Evolutionary conservation across 1,139 yeast genomes (phyloP).

Genomic region (Geotrichum klebahnii): DNA sequence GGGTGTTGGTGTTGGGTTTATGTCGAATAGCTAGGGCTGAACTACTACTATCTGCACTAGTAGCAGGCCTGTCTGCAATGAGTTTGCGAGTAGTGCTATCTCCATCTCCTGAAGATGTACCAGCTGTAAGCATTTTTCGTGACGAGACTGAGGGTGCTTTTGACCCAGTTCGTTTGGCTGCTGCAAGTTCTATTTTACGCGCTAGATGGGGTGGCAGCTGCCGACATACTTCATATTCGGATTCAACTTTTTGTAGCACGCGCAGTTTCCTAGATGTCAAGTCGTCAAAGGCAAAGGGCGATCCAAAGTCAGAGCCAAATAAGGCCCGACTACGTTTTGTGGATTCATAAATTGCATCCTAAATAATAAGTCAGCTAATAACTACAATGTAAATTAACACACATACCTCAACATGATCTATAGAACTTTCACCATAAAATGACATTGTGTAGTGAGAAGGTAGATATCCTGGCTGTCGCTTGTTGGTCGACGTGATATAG

Average conservation of each 20-base stretch:
- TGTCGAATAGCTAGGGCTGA: conserved; percentile 21
- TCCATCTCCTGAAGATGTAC: conserved; percentile 2
- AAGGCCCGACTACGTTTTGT: conserved; percentile 14
- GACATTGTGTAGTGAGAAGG: conserved; percentile 11
- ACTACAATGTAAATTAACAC: not conserved
- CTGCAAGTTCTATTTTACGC: conserved; percentile 23
- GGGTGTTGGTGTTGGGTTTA: conserved; percentile 2
- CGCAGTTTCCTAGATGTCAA: conserved; percentile 16
- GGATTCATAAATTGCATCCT: conserved; percentile 17
- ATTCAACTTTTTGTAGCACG: conserved; percentile 23
- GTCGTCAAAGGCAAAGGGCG: conserved; percentile 1
- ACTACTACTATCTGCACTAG: conserved; percentile 24
- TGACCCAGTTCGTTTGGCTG: conserved; percentile 19
- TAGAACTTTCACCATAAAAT: conserved; percentile 12
- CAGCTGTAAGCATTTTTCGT: conserved; percentile 20
- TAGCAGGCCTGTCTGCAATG: conserved; percentile 24
- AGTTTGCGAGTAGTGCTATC: conserved; percentile 23
- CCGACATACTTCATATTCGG: conserved; percentile 25
- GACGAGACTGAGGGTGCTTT: conserved; percentile 4
- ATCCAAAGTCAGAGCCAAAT: conserved; percentile 13
- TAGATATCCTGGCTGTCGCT: not conserved
- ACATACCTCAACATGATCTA: conserved; percentile 11
- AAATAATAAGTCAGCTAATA: no score
- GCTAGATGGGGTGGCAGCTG: conserved; percentile 29
- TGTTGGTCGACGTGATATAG: not conserved